Evolutionary conservation across 2,329 filamentous ascomycete genomes (phyloP), one percentile per base, ranked within the genome.

Genomic region (Esteya vermicola): DNA sequence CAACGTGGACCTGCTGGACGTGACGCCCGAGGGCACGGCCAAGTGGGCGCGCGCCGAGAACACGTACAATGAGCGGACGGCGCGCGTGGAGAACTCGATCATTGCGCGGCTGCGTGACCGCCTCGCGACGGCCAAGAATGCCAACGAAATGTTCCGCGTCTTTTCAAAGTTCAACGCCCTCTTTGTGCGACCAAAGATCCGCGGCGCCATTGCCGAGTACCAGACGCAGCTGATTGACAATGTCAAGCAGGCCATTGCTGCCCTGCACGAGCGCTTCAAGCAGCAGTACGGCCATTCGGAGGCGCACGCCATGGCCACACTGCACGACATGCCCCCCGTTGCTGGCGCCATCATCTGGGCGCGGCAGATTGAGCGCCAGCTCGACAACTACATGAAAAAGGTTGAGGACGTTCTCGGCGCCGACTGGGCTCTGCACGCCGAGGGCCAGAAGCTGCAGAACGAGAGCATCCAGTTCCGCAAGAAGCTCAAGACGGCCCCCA

Each of bases 101-200:
- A 99, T 99, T 57, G 86, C 91, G 26, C 75, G 86, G 40, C 69
- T 98, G 25, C 75, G 91, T 52, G 91, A 98, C 60, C 82, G 91
- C 43, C 71, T 98, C 41, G 91, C 88, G 13, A 94, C 86, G 7
- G 89, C 91, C 12, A 95, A 93, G 68, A 94, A 86, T 46, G 91
- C 91, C 31, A 96, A 93, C 55, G 93, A 98, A 61, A 99, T 98
- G 91, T 99, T 99, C 59, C 83, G 93, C 40, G 91, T 99, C 45
- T 98, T 98, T 58, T 96, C 91, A 39, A 96, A 96, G 57, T 99
- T 99, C 72, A 99, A 99, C 56, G 91, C 91, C 2, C 78, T 99
- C 23, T 93, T 99, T 51, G 89, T 99, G 42, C 78, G 91, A 44
- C 91, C 91, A n/a, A 98, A 98, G 69, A 96, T 99, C 62, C 81